Evolutionary conservation across 2,329 filamentous ascomycete species (phyloP).

Genomic region (Ciborinia camelliae): DNA sequence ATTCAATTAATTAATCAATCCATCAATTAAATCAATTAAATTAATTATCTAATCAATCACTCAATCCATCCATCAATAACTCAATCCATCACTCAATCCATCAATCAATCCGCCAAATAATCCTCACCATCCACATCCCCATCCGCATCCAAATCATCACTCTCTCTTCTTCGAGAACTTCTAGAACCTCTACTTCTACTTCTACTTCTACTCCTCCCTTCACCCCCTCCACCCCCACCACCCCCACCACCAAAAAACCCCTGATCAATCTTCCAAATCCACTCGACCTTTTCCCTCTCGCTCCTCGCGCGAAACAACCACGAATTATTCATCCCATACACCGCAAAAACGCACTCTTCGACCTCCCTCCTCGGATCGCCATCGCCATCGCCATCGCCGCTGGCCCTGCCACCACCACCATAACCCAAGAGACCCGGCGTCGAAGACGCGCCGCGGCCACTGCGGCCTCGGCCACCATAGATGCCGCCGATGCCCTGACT

Average conservation of each 20-base stretch:
- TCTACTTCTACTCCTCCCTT: neutral
- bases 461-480: neutral
- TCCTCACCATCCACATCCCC: slow-evolving; percentile 9
- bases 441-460: too few relatives aligned
- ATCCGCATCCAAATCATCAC: neutral
- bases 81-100: neutral
- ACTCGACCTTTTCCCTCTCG: slow-evolving; percentile 91
- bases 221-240: neutral
- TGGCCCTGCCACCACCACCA: neutral
- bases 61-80: neutral
- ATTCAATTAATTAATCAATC: too few relatives aligned
- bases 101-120: slow-evolving; percentile 5
- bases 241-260: slow-evolving; percentile 34
- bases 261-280: slow-evolving; percentile 94
- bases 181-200: too few relatives aligned
- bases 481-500: slow-evolving; percentile 30
- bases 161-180: too few relatives aligned
- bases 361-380: slow-evolving; percentile 34
- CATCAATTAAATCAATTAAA: too few relatives aligned
- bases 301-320: slow-evolving; percentile 89
- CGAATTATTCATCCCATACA: slow-evolving; percentile 92
- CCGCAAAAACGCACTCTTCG: slow-evolving; percentile 68
- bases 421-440: too few relatives aligned
- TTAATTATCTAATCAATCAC: too few relatives aligned
- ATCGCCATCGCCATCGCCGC: slow-evolving; percentile 32